Percentiles rank a stretch among this genome's conserved stretches.
These are phyloP conservation scores for Metschnikowia chrysomelidarum DNA, from an alignment of 805 yeast species.

Conservation along the genomic window DNA sequence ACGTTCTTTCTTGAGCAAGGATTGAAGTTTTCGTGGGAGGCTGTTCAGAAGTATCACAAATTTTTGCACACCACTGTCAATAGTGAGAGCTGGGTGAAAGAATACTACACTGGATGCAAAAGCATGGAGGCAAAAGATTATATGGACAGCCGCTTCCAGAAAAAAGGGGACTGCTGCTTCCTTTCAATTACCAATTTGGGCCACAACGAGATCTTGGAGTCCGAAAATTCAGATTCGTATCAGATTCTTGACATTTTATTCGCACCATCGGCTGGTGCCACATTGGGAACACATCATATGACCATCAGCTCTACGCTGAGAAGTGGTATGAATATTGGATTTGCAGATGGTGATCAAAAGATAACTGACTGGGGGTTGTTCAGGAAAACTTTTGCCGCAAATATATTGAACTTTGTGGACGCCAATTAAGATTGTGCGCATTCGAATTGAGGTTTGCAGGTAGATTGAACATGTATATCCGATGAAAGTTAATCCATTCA, in stretches of 20 bases:
- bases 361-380: constrained; percentile 10
- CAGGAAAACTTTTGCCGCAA: constrained; percentile 1
- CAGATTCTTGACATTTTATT: constrained; percentile 10
- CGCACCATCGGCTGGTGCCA: constrained; percentile 10
- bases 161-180: constrained; percentile 8
- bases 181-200: constrained; percentile 11
- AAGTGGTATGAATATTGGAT: constrained; percentile 10
- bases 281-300: constrained; percentile 12
- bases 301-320: constrained; percentile 10
- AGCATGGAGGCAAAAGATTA: constrained; percentile 9
- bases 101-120: constrained; percentile 10
- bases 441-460: too few relatives aligned
- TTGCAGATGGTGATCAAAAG: constrained; percentile 6
- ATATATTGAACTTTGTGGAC: constrained; percentile 3
- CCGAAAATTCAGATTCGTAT: constrained; percentile 2
- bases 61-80: constrained; percentile 7
- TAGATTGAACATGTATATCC: too few relatives aligned
- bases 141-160: constrained; percentile 5
- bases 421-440: neutral
- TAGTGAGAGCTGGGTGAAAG: constrained; percentile 10
- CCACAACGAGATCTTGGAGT: constrained; percentile 5
- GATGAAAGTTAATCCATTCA: too few relatives aligned
- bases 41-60: constrained; percentile 8
- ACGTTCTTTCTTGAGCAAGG: constrained; percentile 9
- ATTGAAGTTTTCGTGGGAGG: constrained; percentile 8